These are phyloP conservation scores for Senecio squalidus DNA, from an alignment of 140 eudicot genomes.

Conservation along the genomic window DNA sequence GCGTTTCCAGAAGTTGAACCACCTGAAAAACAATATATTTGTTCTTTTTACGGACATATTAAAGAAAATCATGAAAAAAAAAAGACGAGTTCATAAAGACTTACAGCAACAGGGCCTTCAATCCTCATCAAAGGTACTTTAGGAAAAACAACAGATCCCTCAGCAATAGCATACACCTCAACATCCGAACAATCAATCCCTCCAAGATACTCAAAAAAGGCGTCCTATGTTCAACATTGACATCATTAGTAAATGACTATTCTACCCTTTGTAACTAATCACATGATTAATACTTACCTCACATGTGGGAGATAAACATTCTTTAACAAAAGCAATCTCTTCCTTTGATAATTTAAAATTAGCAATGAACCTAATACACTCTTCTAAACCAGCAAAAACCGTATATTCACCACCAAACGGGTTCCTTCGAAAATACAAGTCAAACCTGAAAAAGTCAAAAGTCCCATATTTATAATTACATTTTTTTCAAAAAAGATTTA, in stretches of 20 bases:
- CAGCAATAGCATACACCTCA: constrained; percentile 84
- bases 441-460: constrained; percentile 68
- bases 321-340: constrained; percentile 60
- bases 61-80: neutral
- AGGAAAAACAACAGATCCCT: constrained; percentile 91
- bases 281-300: constrained; percentile 48
- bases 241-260: constrained; percentile 5
- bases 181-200: constrained; percentile 85
- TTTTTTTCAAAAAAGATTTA: no score
- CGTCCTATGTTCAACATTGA: constrained; percentile 44
- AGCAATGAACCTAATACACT: constrained; percentile 89
- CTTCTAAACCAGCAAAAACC: constrained; percentile 92
- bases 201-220: constrained; percentile 82
- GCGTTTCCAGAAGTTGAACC: constrained; percentile 90
- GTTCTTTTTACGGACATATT: constrained; percentile 2
- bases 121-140: constrained; percentile 92
- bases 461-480: neutral
- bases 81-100: constrained; percentile 26
- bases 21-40: constrained; percentile 44
- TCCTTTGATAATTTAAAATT: constrained; percentile 73
- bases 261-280: neutral
- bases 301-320: constrained; percentile 69
- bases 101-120: constrained; percentile 95
- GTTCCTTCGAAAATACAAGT: constrained; percentile 82
- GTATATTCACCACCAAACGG: constrained; percentile 99